Evolutionary conservation across 2,329 filamentous ascomycete species (phyloP), one percentile per base, ranked within the genome.

Genomic region (Alternaria sp.): DNA sequence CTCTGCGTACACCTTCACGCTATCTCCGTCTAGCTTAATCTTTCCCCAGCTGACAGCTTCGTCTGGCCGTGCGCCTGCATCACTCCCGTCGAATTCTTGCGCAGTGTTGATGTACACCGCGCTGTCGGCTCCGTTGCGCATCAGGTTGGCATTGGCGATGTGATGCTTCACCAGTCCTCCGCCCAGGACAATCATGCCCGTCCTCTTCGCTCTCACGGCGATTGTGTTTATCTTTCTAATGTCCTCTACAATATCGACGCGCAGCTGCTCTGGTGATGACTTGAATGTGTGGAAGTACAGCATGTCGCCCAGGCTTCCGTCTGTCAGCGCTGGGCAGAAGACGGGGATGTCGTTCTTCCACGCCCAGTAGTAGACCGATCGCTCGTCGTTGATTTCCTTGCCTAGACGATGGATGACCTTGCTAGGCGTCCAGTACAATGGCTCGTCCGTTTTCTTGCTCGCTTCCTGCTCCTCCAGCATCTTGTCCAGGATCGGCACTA

Each of bases 11-110:
- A 90, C 87, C 89, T 98, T 99, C 60, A 98, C 94, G 72, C 90
- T 91, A 67, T 96, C 91, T 1, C 91, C 96, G 56, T 90, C 92
- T 45, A 90, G 85, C 81, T 96, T 97, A 81, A 99, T 97, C 85
- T 99, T 99, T 4, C 96, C 96, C 96, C 96, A 99, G 66, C 94
- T 97, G 15, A 99, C 92, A 6, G 96, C 96, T 82, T 99, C 96
- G 74, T 99, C 96, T 5, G 96, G 96, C 59, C 96, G 86, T 4
- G 96, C 96, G 1, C 96, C 96, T 0, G 96, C 95, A 82, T 99
- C 96, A 73, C 93, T 97, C 3, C 96, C 96, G 78, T 99, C 96
- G 77, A 97, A 99, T 79, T 99, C 96, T 79, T 97, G 93, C 0
- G 89, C 96, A 1, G 96, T 99, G 81, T 99, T 99, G 80, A 99